Evolutionary conservation across 352 stramenopile species (phyloP).

Genomic region (Elongisporangium undulatum): DNA sequence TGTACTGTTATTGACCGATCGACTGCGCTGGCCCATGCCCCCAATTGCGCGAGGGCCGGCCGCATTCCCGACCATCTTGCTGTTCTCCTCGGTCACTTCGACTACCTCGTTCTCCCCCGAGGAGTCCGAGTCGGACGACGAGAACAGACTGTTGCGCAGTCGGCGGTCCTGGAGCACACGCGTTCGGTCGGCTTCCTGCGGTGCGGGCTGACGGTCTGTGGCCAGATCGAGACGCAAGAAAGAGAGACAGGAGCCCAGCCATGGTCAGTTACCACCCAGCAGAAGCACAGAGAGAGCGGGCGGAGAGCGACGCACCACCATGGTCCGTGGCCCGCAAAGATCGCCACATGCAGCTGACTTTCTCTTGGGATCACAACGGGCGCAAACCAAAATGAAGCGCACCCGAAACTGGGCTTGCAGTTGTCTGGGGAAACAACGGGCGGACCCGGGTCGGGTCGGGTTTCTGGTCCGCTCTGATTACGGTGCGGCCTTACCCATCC

Average conservation of each 20-base stretch:
- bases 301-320: background rate
- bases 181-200: background rate
- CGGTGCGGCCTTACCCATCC: background rate
- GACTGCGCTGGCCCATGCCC: slow-evolving; percentile 11
- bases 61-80: background rate
- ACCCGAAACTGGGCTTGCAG: background rate
- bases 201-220: background rate
- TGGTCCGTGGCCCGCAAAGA: background rate
- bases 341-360: background rate
- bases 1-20: slow-evolving; percentile 20
- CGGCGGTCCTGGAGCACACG: background rate
- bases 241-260: background rate
- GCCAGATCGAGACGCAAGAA: background rate
- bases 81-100: background rate
- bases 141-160: slow-evolving; percentile 9
- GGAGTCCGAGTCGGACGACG: slow-evolving; percentile 7
- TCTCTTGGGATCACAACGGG: background rate
- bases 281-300: background rate
- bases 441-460: background rate
- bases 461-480: background rate
- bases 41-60: slow-evolving; percentile 1
- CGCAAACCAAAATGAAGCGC: background rate
- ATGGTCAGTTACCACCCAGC: background rate
- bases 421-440: background rate
- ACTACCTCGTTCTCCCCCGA: slow-evolving; percentile 4